Percentiles rank a stretch among this genome's conserved stretches.
phyloP scores from a whole-genome alignment of 208 protist genomes.

The Leishmania amazonensis region DNA sequence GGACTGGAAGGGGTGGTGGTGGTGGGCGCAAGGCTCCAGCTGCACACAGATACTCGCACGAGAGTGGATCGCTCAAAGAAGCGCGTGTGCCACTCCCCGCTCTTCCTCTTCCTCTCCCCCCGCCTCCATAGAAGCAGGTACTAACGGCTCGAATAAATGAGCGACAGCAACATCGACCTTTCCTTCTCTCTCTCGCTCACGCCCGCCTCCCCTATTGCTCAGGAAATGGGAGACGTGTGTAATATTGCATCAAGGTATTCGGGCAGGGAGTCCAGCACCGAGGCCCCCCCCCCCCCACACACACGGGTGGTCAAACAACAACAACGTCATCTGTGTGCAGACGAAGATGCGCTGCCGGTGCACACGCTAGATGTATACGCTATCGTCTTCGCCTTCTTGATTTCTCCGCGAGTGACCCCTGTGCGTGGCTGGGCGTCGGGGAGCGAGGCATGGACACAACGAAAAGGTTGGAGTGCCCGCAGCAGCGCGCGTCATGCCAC shows the following conservation, averaged over 20 bases:
- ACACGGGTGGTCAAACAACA: not conserved
- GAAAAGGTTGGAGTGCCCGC: not conserved
- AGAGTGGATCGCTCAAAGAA: not conserved
- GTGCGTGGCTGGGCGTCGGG: not conserved
- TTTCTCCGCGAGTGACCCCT: not conserved
- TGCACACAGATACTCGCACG: not conserved
- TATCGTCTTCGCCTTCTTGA: not conserved
- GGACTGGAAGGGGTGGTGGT: not conserved
- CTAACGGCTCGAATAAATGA: not conserved
- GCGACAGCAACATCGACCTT: not conserved
- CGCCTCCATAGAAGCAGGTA: not conserved
- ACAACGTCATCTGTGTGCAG: not conserved
- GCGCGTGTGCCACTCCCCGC: not conserved
- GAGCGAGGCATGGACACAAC: not conserved
- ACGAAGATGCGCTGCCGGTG: not conserved
- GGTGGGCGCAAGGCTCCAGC: not conserved
- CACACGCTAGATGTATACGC: not conserved
- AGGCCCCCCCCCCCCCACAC: not conserved
- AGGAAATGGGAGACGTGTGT: not conserved
- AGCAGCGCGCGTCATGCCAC: not conserved
- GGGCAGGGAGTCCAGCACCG: not conserved
- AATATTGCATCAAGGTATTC: not conserved
- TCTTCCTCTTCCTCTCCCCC: not conserved
- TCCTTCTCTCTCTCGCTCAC: not conserved
- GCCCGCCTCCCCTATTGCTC: not conserved